These are phyloP conservation scores for Misopates orontium DNA, from an alignment of 257 asterid species.

Conservation along the genomic window DNA sequence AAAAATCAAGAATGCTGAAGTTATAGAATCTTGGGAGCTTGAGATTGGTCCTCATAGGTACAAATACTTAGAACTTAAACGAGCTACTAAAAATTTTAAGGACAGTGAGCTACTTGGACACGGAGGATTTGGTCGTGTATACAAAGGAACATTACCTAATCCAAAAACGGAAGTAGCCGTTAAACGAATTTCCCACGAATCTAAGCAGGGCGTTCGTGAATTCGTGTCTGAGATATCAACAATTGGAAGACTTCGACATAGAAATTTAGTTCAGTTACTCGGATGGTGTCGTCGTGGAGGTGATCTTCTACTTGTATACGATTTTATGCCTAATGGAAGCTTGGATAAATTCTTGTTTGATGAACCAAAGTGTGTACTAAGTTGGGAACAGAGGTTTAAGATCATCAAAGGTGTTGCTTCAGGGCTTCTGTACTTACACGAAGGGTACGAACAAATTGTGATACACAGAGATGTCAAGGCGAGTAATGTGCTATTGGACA, in stretches of 20 bases:
- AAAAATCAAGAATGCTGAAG: slow-evolving; percentile 51
- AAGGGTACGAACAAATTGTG: slow-evolving; percentile 66
- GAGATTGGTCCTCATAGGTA: slow-evolving; percentile 76
- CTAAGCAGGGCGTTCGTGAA: slow-evolving; percentile 68
- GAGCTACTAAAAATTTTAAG: slow-evolving; percentile 62
- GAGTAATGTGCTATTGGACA: slow-evolving; percentile 61
- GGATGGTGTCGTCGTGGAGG: slow-evolving; percentile 71
- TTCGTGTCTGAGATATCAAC: slow-evolving; percentile 66
- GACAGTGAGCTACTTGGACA: slow-evolving; percentile 62
- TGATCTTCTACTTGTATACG: slow-evolving; percentile 69
- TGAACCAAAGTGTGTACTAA: slow-evolving; percentile 34
- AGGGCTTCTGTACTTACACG: slow-evolving; percentile 64
- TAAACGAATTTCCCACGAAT: slow-evolving; percentile 64
- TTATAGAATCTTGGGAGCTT: slow-evolving; percentile 70
- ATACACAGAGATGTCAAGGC: slow-evolving; percentile 68
- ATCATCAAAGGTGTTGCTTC: slow-evolving; percentile 71
- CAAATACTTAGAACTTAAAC: slow-evolving; percentile 51
- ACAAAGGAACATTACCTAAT: slow-evolving; percentile 46
- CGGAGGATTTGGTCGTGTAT: slow-evolving; percentile 78
- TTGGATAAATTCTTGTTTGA: slow-evolving; percentile 54
- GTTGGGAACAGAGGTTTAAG: slow-evolving; percentile 62
- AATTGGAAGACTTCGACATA: slow-evolving; percentile 67
- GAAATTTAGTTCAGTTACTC: slow-evolving; percentile 61
- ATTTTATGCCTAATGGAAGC: slow-evolving; percentile 79
- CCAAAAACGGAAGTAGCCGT: slow-evolving; percentile 55